Percentiles rank a stretch among this genome's conserved stretches.
These are phyloP conservation scores for Herpomyces periplanetae DNA, from an alignment of 2,329 filamentous ascomycete species.

Conservation along the genomic window DNA sequence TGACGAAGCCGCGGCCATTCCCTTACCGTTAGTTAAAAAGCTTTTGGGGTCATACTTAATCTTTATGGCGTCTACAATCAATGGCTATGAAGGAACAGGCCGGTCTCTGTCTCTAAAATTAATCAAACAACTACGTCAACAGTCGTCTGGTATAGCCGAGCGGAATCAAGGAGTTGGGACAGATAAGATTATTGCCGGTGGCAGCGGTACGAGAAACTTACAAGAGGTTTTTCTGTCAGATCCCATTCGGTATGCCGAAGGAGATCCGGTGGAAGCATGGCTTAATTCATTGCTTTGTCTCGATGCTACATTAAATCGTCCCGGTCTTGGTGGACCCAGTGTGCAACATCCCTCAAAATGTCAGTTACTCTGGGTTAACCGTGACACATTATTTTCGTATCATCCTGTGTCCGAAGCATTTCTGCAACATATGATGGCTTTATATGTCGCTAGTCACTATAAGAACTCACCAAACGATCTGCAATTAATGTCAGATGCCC, in stretches of 20 bases:
- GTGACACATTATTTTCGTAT: slow-evolving; percentile 89
- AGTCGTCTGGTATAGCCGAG: slow-evolving; percentile 39
- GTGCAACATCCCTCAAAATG: slow-evolving; percentile 72
- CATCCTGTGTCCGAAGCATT: slow-evolving; percentile 90
- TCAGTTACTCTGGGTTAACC: slow-evolving; percentile 68
- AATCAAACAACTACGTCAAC: slow-evolving; percentile 80
- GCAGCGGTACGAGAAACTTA: slow-evolving; percentile 29
- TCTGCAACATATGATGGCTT: slow-evolving; percentile 81
- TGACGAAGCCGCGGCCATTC: slow-evolving; percentile 86
- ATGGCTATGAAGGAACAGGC: slow-evolving; percentile 88
- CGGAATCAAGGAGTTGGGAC: slow-evolving; percentile 31
- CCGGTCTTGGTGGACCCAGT: too few species aligned
- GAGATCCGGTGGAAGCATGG: slow-evolving; percentile 79
- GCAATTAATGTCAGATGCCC: slow-evolving; percentile 93
- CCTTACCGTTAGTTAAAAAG: slow-evolving; percentile 59
- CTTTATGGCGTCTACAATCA: slow-evolving; percentile 97
- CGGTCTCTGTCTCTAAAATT: slow-evolving; percentile 77
- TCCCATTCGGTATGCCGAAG: slow-evolving; percentile 69
- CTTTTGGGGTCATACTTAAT: slow-evolving; percentile 86
- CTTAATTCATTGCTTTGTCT: slow-evolving; percentile 72
- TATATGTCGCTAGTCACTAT: slow-evolving; percentile 89
- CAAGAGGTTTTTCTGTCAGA: slow-evolving; percentile 73
- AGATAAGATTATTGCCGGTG: slow-evolving; percentile 18
- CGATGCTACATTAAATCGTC: slow-evolving; percentile 56
- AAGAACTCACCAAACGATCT: slow-evolving; percentile 93